Evolutionary conservation across 345 rosid genomes (phyloP).

Genomic region (Litchi chinensis): DNA sequence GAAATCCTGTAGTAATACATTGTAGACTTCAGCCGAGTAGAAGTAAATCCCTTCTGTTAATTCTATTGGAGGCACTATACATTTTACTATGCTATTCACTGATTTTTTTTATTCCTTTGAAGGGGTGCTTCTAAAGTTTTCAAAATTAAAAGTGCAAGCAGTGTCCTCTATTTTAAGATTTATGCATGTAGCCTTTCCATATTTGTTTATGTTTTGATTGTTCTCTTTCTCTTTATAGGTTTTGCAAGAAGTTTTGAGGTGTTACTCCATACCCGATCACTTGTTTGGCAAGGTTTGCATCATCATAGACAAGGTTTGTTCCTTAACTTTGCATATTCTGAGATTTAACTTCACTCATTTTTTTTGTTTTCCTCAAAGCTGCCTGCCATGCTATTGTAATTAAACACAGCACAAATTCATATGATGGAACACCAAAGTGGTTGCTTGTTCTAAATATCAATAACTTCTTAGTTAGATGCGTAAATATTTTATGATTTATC

Average conservation of each 20-base stretch:
- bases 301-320: conserved; percentile 88
- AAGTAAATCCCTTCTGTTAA: not conserved
- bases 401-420: not conserved
- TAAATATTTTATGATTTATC: not conserved
- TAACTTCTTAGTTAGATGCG: not conserved
- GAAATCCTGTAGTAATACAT: not conserved
- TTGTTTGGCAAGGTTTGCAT: conserved; percentile 82
- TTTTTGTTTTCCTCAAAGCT: conserved; percentile 17
- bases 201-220: not conserved
- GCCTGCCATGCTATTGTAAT: conserved; percentile 9
- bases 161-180: not conserved
- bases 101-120: not conserved
- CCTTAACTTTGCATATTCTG: conserved; percentile 12
- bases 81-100: not conserved
- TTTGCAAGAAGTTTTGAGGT: conserved; percentile 77
- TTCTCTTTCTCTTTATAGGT: conserved; percentile 48
- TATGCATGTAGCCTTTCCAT: not conserved
- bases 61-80: not conserved
- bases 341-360: not conserved
- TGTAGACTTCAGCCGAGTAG: not conserved
- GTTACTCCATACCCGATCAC: conserved; percentile 68
- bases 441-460: not conserved
- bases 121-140: not conserved
- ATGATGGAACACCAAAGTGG: conserved; percentile 10
- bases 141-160: not conserved